Evolutionary conservation across 108 stramenopile species (phyloP), one percentile per base, ranked within the genome.

Genomic region (Discostella stelligeroides): DNA sequence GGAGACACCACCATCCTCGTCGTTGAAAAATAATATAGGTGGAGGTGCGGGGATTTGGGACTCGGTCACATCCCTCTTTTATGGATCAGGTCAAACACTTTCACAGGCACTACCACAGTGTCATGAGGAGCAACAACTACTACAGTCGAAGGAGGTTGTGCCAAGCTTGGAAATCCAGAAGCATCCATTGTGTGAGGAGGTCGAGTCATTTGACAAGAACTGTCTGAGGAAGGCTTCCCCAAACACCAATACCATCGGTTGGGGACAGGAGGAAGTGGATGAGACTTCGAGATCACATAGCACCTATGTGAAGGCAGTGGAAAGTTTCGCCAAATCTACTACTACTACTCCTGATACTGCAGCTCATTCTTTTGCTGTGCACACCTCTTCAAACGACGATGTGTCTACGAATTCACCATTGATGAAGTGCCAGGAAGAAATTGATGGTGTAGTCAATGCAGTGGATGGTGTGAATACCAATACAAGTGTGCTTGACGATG

Each of bases 171-270:
- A 40, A 1, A 24, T 67, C 17, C 48, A 67, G 20, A 53, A 55
- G 12, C 66, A 67, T 40, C 66, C 66, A 18, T 15, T 56, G 37
- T 54, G 34, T 13, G 49, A 39, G 17, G 66, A 67, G 23, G 50
- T 56, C 3, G 34, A 54, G 37, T 29, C 54, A 28, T 67, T 55
- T 42, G 66, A 67, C 20, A 50, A 18, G 49, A 50, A 8, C 49
- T 20, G 20, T 24, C 49, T 50, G 1, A 0, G 49, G 49, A 1
- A 4, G 23, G 49, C 2, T 7, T 24, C 24, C 1, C 49, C 49
- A 7, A 20, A 1, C 1, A 27, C 49, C 49, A 20, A 8, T 24
- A 18, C 49, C 49, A 20, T 15, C 24, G 2, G 49, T 24, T 18
- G 49, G 49, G 49, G 17, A 18, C 18, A 17, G 18, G 18, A 50